Conservation (phyloP, 257 asterid genomes). For the Ilex aquifolium region DNA sequence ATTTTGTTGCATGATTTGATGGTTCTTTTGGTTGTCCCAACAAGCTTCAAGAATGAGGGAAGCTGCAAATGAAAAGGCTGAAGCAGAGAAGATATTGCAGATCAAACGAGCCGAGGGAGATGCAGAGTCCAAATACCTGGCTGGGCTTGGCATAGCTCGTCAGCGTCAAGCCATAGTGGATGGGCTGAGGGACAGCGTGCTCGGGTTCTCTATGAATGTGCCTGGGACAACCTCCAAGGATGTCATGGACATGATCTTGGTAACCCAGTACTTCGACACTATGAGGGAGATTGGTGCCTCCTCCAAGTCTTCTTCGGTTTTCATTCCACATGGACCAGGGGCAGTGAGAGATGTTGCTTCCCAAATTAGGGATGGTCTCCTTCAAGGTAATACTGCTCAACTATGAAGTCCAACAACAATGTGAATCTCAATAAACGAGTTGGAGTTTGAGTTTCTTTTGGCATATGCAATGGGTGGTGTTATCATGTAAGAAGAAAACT, state of each 20-base stretch:
- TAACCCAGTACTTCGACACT: slow-evolving; percentile 53
- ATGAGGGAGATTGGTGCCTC: slow-evolving; percentile 54
- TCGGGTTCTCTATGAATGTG: slow-evolving; percentile 42
- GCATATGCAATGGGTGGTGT: too few species aligned
- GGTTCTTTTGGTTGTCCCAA: slow-evolving; percentile 9
- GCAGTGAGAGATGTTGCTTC: slow-evolving; percentile 45
- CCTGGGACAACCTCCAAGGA: slow-evolving; percentile 54
- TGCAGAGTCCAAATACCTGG: slow-evolving; percentile 46
- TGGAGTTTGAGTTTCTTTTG: too few species aligned
- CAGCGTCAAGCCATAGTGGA: slow-evolving; percentile 57
- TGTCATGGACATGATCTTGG: slow-evolving; percentile 54
- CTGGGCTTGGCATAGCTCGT: slow-evolving; percentile 51
- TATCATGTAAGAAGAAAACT: too few species aligned
- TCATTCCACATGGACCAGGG: slow-evolving; percentile 54
- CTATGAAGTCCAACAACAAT: too few species aligned
- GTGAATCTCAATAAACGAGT: too few species aligned
- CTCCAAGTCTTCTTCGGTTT: slow-evolving; percentile 50
- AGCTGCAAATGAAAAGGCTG: slow-evolving; percentile 50
- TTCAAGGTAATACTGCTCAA: slow-evolving; percentile 19
- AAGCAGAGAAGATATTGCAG: slow-evolving; percentile 53
- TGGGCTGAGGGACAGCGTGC: slow-evolving; percentile 49
- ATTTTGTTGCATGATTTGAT: background rate
- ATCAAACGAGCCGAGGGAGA: slow-evolving; percentile 58
- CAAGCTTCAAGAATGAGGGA: slow-evolving; percentile 39
- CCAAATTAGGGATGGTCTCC: slow-evolving; percentile 47